phyloP scores from a whole-genome alignment of 2,329 filamentous ascomycete species.

The Alternaria gaisen region DNA sequence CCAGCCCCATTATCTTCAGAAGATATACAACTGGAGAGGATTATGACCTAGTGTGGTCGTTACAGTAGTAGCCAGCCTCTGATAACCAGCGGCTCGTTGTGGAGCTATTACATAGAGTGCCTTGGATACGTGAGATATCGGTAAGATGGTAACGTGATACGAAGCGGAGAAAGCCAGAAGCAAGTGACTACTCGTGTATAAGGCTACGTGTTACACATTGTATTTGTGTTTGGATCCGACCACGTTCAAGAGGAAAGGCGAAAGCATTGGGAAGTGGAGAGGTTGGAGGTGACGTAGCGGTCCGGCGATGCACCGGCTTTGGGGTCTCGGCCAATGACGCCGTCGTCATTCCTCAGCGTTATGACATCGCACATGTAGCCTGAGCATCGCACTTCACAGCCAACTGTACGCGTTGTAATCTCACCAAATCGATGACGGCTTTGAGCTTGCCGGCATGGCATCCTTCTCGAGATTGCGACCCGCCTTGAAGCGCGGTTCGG shows the following conservation, averaged over 20 bases:
- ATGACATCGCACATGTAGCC: background rate
- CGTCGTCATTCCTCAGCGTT: constrained; percentile 4
- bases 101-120: background rate
- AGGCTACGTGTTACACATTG: background rate
- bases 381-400: background rate
- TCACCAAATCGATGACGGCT: background rate
- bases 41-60: no score
- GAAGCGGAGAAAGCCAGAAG: background rate
- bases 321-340: constrained; percentile 17
- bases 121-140: background rate
- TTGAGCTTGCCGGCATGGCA: background rate
- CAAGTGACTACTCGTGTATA: background rate
- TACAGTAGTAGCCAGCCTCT: no score
- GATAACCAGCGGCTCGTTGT: background rate
- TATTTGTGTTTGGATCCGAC: background rate
- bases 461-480: constrained; percentile 24
- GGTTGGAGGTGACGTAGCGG: background rate
- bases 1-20: no score
- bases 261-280: background rate
- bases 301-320: background rate
- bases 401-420: background rate
- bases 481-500: constrained; percentile 7
- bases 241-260: background rate
- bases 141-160: background rate
- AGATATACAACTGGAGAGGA: no score